Base-by-base conservation (phyloP, 73 alveolate species). In the Paramecium tetraurelia region DNA sequence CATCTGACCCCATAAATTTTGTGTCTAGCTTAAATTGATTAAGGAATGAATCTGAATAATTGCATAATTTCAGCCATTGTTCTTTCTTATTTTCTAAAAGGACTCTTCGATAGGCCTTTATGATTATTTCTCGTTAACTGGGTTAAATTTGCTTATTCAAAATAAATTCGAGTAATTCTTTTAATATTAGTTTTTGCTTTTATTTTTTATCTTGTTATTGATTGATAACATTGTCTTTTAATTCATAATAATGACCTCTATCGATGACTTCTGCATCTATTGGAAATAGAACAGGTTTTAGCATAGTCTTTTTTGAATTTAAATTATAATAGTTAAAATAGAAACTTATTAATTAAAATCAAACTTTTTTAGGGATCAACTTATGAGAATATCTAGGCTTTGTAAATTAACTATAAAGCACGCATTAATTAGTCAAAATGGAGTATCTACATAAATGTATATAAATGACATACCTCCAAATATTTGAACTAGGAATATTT, bases 381-480 rank as follows among this genome's bases (percentile, higher is more conserved):
- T 48, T 80, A 80, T 80, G 90, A 43, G 46, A 24, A 80, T 80
- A 80, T 44, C 90, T 40, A 18, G 90, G 75, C 33, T 48, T 80
- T 24, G 33, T 20, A 10, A 80, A 24, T 44, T 80, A 80, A 22
- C 90, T 27, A 20, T 80, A 48, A 7, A 80, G 43, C n/a, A 16
- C 2, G 14, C 90, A 80, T 80, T 80, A 80, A 48, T 80, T 80
- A 0, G 24, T 80, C 57, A 80, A 24, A 14, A 80, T 48, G 0
- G 70, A 44, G 46, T 80, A 80, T 35, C 90, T 80, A 80, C 1
- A 9, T 1, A 44, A n/a, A 80, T 75, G 0, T 68, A 68, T 14
- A 33, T 20, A 1, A 63, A 63, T 22, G 31, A 4, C 0, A 10
- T 80, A 80, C 90, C 41, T 80, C 90, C 75, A 80, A 24, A 80